Conservation (phyloP, 2,329 filamentous ascomycete species). For the Aspergillus luchuensis region DNA sequence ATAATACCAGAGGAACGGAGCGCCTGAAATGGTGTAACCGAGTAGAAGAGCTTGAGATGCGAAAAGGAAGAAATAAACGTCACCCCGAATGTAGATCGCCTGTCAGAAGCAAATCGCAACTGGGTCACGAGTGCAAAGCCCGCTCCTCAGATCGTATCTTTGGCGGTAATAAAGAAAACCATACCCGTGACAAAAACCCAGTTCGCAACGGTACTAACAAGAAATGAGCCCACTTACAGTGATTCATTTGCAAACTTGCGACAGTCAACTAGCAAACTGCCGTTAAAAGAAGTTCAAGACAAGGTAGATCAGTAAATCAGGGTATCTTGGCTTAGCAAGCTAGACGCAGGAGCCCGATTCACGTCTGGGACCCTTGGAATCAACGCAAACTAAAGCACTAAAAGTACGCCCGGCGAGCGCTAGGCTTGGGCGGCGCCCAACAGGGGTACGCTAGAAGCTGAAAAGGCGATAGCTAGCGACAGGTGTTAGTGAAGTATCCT, state of each 20-base stretch:
- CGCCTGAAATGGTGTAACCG: constrained; percentile 22
- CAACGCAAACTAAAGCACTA: constrained; percentile 26
- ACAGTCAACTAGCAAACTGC: background rate
- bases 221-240: constrained; percentile 22
- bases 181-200: too few species aligned
- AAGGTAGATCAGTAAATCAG: constrained; percentile 1
- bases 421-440: constrained; percentile 16
- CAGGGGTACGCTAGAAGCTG: constrained; percentile 21
- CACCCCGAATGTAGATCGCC: constrained; percentile 25
- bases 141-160: background rate
- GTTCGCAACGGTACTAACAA: constrained; percentile 17
- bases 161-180: background rate
- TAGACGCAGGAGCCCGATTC: constrained; percentile 16
- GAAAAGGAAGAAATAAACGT: constrained; percentile 18
- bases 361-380: constrained; percentile 24
- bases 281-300: background rate
- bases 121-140: constrained; percentile 12
- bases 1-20: constrained; percentile 19
- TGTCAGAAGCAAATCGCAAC: constrained; percentile 16
- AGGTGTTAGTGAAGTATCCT: constrained; percentile 10
- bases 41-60: constrained; percentile 17
- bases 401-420: constrained; percentile 23
- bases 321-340: constrained; percentile 4
- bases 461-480: constrained; percentile 12
- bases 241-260: constrained; percentile 25